Conservation (phyloP, 108 stramenopile genomes). For the Cylindrotheca fusiformis region DNA sequence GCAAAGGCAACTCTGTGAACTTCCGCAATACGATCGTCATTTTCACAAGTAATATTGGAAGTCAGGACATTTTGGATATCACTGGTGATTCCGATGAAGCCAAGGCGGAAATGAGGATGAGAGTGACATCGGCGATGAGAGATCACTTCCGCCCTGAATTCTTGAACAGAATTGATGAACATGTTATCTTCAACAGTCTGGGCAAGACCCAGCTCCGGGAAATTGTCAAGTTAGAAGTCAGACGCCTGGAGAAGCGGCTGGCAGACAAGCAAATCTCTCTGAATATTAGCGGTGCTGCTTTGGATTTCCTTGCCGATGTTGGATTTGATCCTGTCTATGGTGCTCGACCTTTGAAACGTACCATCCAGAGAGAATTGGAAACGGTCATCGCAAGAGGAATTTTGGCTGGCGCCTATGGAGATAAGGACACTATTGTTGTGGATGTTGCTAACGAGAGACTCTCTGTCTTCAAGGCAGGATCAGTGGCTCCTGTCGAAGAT, state of each 20-base stretch:
- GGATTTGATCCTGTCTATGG: constrained; percentile 96
- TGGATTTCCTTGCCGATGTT: constrained; percentile 75
- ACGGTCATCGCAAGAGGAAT: constrained; percentile 89
- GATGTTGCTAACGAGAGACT: constrained; percentile 32
- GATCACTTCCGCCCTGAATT: constrained; percentile 95
- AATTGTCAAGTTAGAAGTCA: constrained; percentile 84
- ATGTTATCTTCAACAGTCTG: constrained; percentile 96
- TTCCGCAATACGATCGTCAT: constrained; percentile 96
- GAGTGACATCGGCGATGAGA: constrained; percentile 75
- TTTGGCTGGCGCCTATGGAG: constrained; percentile 66
- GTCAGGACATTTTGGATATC: constrained; percentile 84
- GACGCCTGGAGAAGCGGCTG: constrained; percentile 67
- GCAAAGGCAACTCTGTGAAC: constrained; percentile 93
- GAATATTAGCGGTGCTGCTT: constrained; percentile 60
- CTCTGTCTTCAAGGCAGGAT: constrained; percentile 17
- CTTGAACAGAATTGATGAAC: constrained; percentile 96
- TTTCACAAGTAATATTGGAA: constrained; percentile 97
- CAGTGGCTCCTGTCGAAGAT: constrained; percentile 1
- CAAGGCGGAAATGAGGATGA: constrained; percentile 61
- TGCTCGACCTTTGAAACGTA: constrained; percentile 94
- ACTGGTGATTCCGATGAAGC: constrained; percentile 44
- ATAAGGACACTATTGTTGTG: constrained; percentile 79
- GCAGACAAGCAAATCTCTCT: constrained; percentile 69
- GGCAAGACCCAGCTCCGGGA: constrained; percentile 75
- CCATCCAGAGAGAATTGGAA: constrained; percentile 95